Conservation (phyloP, 169 alveolate species). For the Toxoplasma gondii region DNA sequence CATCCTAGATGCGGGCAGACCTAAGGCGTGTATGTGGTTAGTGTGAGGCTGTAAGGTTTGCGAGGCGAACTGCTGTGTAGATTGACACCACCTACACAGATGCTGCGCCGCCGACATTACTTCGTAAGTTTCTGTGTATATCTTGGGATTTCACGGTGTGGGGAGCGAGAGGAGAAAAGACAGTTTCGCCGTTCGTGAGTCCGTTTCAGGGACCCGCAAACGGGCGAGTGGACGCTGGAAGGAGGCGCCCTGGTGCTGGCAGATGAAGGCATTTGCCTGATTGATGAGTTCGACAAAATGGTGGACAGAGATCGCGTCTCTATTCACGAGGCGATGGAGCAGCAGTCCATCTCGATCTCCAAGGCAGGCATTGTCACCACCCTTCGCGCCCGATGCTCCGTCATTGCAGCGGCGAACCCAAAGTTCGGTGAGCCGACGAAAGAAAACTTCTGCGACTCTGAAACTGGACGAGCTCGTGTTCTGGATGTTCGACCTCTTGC, state of each 20-base stretch:
- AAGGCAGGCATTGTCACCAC: constrained; percentile 98
- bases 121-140: too few relatives aligned
- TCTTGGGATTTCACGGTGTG: too few relatives aligned
- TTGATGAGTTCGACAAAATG: constrained; percentile 99
- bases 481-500: neutral
- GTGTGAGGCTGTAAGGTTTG: too few relatives aligned
- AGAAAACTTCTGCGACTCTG: neutral
- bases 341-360: constrained; percentile 98
- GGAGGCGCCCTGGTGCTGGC: constrained; percentile 99
- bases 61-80: too few relatives aligned
- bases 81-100: too few relatives aligned
- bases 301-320: constrained; percentile 95
- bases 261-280: constrained; percentile 97
- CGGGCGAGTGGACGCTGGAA: constrained; percentile 96
- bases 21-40: too few relatives aligned
- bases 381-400: constrained; percentile 98
- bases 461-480: neutral
- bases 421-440: constrained; percentile 30
- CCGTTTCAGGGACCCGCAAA: constrained; percentile 93
- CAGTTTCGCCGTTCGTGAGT: too few relatives aligned
- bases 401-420: constrained; percentile 99
- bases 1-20: too few relatives aligned
- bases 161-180: too few relatives aligned
- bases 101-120: too few relatives aligned
- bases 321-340: constrained; percentile 99